Conservation (phyloP, 768 basidiomycete species). For the Pholiota conissans region DNA sequence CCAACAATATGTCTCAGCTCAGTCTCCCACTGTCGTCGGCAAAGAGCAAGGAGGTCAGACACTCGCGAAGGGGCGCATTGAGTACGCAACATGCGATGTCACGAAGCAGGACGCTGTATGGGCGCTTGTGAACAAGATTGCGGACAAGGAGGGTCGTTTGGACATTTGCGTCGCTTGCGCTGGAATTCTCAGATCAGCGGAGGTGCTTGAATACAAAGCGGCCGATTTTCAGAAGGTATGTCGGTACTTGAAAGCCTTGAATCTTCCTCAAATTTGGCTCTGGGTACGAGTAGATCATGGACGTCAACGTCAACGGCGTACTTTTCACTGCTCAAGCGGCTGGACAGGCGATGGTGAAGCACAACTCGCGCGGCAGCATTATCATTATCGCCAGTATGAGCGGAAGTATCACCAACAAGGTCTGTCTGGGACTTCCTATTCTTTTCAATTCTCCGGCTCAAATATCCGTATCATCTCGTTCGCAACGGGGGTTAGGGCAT, state of each 20-base stretch:
- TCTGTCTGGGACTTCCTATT: not conserved
- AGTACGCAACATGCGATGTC: conserved; percentile 59
- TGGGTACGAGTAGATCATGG: conserved; percentile 33
- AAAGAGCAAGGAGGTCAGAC: conserved; percentile 8
- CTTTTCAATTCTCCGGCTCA: not conserved
- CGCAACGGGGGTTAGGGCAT: conserved; percentile 28
- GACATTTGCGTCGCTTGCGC: conserved; percentile 70
- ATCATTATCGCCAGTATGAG: conserved; percentile 63
- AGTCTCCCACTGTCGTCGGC: conserved; percentile 18
- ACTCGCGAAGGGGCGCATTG: conserved; percentile 27
- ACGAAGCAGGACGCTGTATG: conserved; percentile 49
- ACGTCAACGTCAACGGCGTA: conserved; percentile 61
- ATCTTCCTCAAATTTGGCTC: not conserved
- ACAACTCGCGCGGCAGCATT: conserved; percentile 51
- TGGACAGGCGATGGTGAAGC: conserved; percentile 54
- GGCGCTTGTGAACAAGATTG: conserved; percentile 53
- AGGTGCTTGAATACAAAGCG: conserved; percentile 57
- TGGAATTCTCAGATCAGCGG: conserved; percentile 51
- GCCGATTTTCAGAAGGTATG: conserved; percentile 55
- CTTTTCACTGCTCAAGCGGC: conserved; percentile 63
- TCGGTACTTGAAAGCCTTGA: not conserved
- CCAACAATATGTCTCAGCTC: conserved; percentile 38
- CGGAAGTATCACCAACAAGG: conserved; percentile 56
- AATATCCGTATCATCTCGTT: not conserved
- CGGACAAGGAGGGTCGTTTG: conserved; percentile 56